phyloP scores from a whole-genome alignment of 2,329 filamentous ascomycete species.

The Zasmidium angulare region DNA sequence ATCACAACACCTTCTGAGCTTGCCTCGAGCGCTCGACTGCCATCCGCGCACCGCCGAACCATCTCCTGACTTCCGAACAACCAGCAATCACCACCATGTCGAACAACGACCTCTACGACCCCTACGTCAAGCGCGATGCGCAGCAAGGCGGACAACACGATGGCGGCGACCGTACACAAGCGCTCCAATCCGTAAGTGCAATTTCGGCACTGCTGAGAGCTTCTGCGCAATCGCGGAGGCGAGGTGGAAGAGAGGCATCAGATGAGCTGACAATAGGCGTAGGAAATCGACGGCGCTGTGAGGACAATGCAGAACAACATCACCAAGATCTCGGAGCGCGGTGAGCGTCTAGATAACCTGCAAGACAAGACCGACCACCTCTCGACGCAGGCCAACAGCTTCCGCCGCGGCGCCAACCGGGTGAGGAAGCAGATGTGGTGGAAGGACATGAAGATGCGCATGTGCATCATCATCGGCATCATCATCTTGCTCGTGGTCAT shows the following conservation, averaged over 20 bases:
- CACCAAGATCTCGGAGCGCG: constrained; percentile 92
- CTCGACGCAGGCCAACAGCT: constrained; percentile 87
- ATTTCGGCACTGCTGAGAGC: background rate
- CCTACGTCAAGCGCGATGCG: constrained; percentile 28
- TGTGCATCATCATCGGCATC: constrained; percentile 89
- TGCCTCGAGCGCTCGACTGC: background rate
- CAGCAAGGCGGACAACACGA: constrained; percentile 9
- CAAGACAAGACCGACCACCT: constrained; percentile 95
- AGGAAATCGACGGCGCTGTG: constrained; percentile 98
- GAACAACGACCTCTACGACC: constrained; percentile 27
- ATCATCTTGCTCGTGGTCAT: constrained; percentile 91
- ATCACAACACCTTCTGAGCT: background rate
- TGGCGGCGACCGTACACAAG: constrained; percentile 20
- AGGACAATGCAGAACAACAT: constrained; percentile 97
- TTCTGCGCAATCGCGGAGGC: constrained; percentile 9
- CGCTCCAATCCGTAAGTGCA: constrained; percentile 23
- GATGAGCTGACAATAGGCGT: constrained; percentile 5
- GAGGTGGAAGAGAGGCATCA: background rate
- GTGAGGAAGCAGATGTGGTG: constrained; percentile 97
- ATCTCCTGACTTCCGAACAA: constrained; percentile 7
- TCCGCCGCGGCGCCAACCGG: constrained; percentile 92
- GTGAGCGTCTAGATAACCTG: constrained; percentile 80
- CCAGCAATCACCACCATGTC: constrained; percentile 18
- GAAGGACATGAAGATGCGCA: constrained; percentile 99
- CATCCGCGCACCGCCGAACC: background rate